Percentiles rank a stretch among this genome's conserved stretches.
phyloP scores from a whole-genome alignment of 345 rosid genomes.

The Crucihimalaya himalaica region DNA sequence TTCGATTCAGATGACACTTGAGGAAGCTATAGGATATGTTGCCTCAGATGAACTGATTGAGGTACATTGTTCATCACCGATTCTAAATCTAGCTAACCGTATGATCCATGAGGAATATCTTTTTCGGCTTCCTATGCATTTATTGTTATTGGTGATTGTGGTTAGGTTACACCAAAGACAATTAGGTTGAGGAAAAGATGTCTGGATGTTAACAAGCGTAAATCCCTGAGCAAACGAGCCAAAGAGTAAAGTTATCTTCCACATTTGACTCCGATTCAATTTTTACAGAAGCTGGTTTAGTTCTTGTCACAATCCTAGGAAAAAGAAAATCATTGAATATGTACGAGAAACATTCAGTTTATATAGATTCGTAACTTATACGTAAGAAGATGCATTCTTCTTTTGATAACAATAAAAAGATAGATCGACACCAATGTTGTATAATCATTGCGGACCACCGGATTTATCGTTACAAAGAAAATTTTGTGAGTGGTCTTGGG shows the following conservation, averaged over 20 bases:
- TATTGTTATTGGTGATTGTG: slow-evolving; percentile 14
- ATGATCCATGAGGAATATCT: background rate
- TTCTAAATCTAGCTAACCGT: background rate
- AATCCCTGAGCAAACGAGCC: slow-evolving; percentile 74
- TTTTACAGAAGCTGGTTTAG: slow-evolving; percentile 19
- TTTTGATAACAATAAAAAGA: slow-evolving; percentile 25
- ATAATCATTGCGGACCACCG: slow-evolving; percentile 11
- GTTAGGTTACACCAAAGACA: slow-evolving; percentile 88
- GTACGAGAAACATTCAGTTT: slow-evolving; percentile 26
- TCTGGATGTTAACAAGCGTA: slow-evolving; percentile 90
- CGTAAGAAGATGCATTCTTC: slow-evolving; percentile 34
- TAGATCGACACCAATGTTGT: slow-evolving; percentile 22
- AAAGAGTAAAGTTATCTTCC: slow-evolving; percentile 53
- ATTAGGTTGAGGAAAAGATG: slow-evolving; percentile 84
- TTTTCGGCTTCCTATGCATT: background rate
- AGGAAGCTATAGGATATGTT: slow-evolving; percentile 97
- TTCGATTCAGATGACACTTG: slow-evolving; percentile 81
- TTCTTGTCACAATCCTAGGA: slow-evolving; percentile 20
- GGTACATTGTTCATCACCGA: slow-evolving; percentile 44
- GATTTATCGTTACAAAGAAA: slow-evolving; percentile 12
- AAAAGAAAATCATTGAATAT: slow-evolving; percentile 1
- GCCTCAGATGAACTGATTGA: slow-evolving; percentile 97
- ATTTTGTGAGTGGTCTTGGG: background rate
- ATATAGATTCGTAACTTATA: slow-evolving; percentile 37
- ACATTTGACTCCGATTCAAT: background rate